A percentile compares a stretch with the other conserved stretches of the same genome.
Conservation (phyloP, 108 stramenopile species). For the Cyclotella baltica region DNA sequence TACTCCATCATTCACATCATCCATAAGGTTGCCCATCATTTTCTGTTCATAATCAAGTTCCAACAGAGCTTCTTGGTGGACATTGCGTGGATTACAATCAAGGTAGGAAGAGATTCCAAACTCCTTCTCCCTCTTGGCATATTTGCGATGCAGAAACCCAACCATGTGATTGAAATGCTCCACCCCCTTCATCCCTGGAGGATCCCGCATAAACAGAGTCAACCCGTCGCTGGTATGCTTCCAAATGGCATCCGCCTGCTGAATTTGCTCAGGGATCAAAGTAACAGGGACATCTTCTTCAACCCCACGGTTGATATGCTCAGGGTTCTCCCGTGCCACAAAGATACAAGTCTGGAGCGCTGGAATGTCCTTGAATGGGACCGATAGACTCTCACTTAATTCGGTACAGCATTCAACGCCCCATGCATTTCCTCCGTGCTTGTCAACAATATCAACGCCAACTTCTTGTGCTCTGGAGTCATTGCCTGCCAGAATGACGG, state of each 20-base stretch:
- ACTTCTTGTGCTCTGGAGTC: constrained; percentile 3
- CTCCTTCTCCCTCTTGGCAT: constrained; percentile 3
- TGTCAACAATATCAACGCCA: constrained; percentile 11
- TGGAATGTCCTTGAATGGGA: constrained; percentile 10
- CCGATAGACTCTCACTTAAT: not conserved
- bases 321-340: constrained; percentile 24
- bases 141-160: not conserved
- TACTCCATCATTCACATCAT: too few species aligned
- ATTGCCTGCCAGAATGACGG: constrained; percentile 42
- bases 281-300: not conserved
- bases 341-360: constrained; percentile 16
- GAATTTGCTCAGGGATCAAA: not conserved
- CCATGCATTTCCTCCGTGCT: not conserved
- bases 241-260: not conserved
- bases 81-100: not conserved
- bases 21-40: not conserved
- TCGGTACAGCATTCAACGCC: not conserved
- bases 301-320: not conserved
- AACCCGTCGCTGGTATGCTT: not conserved
- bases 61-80: not conserved
- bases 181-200: not conserved
- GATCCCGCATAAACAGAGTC: not conserved
- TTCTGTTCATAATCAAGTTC: not conserved
- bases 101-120: not conserved
- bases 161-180: not conserved